phyloP scores from a whole-genome alignment of 2,329 filamentous ascomycete genomes.

The Periconia sp. region DNA sequence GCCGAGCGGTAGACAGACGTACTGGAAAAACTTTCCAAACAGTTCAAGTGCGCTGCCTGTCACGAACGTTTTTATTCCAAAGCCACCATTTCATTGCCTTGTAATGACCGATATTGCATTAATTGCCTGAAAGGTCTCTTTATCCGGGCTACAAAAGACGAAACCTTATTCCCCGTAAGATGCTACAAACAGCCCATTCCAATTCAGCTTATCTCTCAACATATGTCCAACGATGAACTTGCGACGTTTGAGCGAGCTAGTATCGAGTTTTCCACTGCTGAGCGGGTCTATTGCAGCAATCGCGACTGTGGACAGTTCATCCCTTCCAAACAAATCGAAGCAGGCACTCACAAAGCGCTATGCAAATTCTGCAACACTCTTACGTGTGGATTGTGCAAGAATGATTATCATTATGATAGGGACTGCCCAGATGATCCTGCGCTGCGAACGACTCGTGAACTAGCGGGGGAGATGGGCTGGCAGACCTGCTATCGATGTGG shows the following conservation, averaged over 20 bases:
- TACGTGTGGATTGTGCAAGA: conserved; percentile 17
- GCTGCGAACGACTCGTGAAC: neutral
- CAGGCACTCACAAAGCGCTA: conserved; percentile 2
- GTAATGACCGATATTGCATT: conserved; percentile 16
- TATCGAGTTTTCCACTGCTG: conserved; percentile 5
- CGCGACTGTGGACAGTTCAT: conserved; percentile 13
- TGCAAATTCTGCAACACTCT: conserved; percentile 3
- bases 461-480: conserved; percentile 10
- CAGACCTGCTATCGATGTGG: conserved; percentile 13
- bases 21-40: conserved; percentile 13
- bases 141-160: conserved; percentile 13
- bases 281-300: conserved; percentile 16
- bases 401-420: conserved; percentile 5
- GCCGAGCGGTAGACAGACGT: conserved; percentile 17
- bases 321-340: conserved; percentile 1
- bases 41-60: conserved; percentile 9
- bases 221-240: conserved; percentile 6
- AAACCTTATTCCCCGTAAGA: conserved; percentile 12
- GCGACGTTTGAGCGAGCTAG: conserved; percentile 4
- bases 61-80: neutral
- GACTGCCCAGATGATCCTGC: conserved; percentile 16
- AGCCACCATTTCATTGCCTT: conserved; percentile 3
- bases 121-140: conserved; percentile 22
- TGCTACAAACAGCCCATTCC: conserved; percentile 8
- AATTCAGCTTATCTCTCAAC: conserved; percentile 59